A percentile compares a stretch with the other conserved stretches of the same genome.
Conservation (phyloP, 768 basidiomycete genomes). For the Clathrus columnatus region DNA sequence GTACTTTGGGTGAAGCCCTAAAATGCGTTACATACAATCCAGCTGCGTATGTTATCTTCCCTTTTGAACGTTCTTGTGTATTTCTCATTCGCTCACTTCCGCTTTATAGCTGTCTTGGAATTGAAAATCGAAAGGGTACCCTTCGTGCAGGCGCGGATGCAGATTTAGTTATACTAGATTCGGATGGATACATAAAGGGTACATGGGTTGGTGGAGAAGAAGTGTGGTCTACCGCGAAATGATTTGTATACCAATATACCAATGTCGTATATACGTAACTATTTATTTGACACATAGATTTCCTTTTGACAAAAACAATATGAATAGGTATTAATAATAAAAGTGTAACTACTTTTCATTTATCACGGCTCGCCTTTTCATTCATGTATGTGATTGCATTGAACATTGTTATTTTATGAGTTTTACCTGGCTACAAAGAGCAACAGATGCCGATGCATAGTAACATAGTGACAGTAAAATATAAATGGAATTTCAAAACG, state of each 20-base stretch:
- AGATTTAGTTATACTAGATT: slow-evolving; percentile 71
- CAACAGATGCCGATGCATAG: too few species aligned
- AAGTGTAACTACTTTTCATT: background rate
- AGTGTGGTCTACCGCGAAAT: slow-evolving; percentile 39
- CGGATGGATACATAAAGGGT: slow-evolving; percentile 49
- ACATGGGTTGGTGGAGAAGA: slow-evolving; percentile 75
- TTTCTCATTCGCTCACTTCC: background rate
- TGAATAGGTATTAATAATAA: background rate
- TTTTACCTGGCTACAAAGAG: too few species aligned
- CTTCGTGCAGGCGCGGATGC: slow-evolving; percentile 78
- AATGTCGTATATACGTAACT: background rate
- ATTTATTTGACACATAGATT: background rate
- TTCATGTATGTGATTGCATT: too few species aligned
- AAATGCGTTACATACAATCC: slow-evolving; percentile 82
- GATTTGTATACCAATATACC: too few species aligned
- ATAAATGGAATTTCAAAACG: too few species aligned
- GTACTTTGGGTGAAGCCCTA: slow-evolving; percentile 75
- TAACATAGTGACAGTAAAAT: too few species aligned
- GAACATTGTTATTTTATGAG: too few species aligned
- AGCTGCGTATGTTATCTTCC: slow-evolving; percentile 45
- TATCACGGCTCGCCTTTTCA: background rate
- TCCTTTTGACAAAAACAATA: background rate
- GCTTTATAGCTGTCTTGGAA: slow-evolving; percentile 55
- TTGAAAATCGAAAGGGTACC: slow-evolving; percentile 73
- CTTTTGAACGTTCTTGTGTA: background rate